Evolutionary conservation across 495 filamentous ascomycete genomes (phyloP).

Genomic region (Lepraria neglecta): DNA sequence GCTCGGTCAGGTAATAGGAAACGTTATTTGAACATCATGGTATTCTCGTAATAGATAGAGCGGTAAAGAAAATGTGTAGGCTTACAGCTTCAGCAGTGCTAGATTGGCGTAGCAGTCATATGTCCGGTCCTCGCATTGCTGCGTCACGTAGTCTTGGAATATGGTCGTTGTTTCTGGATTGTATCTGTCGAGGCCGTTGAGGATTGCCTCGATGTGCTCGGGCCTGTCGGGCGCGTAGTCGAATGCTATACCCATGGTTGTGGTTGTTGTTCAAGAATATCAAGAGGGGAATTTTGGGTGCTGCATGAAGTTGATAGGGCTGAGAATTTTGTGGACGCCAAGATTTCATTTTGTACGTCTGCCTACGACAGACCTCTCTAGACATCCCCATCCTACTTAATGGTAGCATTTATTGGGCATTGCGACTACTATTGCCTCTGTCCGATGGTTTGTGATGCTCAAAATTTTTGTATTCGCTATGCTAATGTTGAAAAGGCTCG

Average conservation of each 20-base stretch:
- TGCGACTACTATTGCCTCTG: neutral
- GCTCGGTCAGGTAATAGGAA: conserved; percentile 94
- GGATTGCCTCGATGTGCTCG: conserved; percentile 81
- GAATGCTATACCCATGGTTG: conserved; percentile 44
- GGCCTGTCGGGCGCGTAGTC: conserved; percentile 62
- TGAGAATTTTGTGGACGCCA: conserved; percentile 1
- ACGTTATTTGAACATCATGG: conserved; percentile 75
- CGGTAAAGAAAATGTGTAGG: conserved; percentile 24
- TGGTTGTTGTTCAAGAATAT: neutral
- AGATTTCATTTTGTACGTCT: conserved; percentile 8
- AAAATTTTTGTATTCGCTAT: neutral
- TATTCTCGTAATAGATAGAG: neutral
- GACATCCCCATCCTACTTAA: neutral
- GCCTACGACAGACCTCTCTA: neutral
- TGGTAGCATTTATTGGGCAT: neutral
- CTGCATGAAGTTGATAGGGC: neutral
- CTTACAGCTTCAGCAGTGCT: conserved; percentile 95
- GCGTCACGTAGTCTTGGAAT: conserved; percentile 90
- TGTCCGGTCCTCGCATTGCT: conserved; percentile 90
- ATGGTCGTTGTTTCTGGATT: conserved; percentile 92
- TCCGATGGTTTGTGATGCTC: neutral
- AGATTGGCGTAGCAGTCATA: conserved; percentile 96
- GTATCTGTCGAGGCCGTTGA: conserved; percentile 94
- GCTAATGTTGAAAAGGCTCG: conserved; percentile 1
- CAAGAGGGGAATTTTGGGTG: neutral